These are phyloP conservation scores for Cyclanthera cordifolia DNA, from an alignment of 306 rosid species.

Conservation along the genomic window DNA sequence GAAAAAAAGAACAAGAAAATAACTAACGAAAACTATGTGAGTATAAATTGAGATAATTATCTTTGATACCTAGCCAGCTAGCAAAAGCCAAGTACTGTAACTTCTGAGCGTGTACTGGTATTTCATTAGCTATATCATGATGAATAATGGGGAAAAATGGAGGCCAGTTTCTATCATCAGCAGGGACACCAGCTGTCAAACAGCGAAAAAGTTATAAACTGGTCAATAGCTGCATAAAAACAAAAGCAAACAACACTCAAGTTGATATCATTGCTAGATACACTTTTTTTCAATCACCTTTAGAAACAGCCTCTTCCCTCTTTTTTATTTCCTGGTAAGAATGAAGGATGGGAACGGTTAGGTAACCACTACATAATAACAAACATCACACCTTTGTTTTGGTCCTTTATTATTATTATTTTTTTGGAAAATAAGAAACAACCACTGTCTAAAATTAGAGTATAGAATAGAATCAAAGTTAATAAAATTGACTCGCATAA, in stretches of 20 bases:
- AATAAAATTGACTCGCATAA: not conserved
- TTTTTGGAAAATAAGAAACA: not conserved
- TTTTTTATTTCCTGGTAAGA: conserved; percentile 59
- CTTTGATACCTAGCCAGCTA: conserved; percentile 78
- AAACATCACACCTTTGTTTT: not conserved
- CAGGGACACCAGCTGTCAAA: conserved; percentile 50
- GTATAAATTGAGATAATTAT: conserved; percentile 16
- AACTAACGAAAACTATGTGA: not conserved
- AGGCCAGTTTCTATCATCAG: conserved; percentile 95
- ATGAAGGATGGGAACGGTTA: conserved; percentile 17
- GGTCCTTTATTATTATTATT: too few relatives aligned
- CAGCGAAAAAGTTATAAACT: not conserved
- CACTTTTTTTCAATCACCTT: conserved; percentile 26
- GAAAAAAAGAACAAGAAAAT: not conserved
- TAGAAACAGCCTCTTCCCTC: conserved; percentile 78
- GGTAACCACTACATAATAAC: conserved; percentile 17
- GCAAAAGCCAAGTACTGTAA: conserved; percentile 96
- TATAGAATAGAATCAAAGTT: conserved; percentile 1
- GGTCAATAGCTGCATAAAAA: conserved; percentile 1
- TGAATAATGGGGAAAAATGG: conserved; percentile 88
- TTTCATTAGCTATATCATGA: conserved; percentile 95
- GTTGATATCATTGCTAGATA: not conserved
- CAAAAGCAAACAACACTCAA: not conserved
- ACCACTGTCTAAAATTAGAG: not conserved
- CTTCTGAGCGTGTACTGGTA: conserved; percentile 88